These are phyloP conservation scores for Yarrowia alimentaria DNA, from an alignment of 805 yeast species.

Conservation along the genomic window DNA sequence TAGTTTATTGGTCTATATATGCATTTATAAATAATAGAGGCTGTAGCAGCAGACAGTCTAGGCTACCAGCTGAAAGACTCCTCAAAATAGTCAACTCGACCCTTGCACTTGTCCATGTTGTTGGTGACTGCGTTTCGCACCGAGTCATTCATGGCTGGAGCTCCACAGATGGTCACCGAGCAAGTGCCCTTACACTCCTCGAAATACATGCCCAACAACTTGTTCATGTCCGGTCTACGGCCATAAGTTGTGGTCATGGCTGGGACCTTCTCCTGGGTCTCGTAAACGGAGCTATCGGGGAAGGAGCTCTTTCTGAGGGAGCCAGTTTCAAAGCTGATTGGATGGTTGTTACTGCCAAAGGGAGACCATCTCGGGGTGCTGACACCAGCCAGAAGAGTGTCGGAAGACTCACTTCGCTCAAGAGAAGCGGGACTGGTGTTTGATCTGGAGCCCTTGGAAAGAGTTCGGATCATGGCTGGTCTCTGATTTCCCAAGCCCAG, in stretches of 20 bases:
- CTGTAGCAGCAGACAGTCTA: no score
- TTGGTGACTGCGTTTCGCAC: constrained; percentile 50
- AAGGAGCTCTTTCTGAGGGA: no score
- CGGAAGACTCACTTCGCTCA: constrained; percentile 28
- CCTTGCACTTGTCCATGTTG: constrained; percentile 43
- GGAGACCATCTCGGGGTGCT: no score
- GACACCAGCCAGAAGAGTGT: no score
- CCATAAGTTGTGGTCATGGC: constrained; percentile 34
- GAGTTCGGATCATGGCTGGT: no score
- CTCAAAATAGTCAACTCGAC: constrained; percentile 65
- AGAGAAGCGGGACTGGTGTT: constrained; percentile 28
- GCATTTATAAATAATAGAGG: constrained; percentile 15
- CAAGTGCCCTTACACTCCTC: constrained; percentile 44
- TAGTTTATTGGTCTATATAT: constrained; percentile 5
- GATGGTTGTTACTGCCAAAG: no score
- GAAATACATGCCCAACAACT: constrained; percentile 1
- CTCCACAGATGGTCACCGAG: constrained; percentile 65
- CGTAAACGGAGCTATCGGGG: no score
- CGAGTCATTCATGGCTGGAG: constrained; percentile 56
- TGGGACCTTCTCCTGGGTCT: no score
- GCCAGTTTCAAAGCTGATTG: no score
- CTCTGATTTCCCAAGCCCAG: no score
- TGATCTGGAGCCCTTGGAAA: no score
- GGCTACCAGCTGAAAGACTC: constrained; percentile 67
- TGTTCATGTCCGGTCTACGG: constrained; percentile 2